Evolutionary conservation across 2,329 filamentous ascomycete species (phyloP).

Genomic region (Sarocladiaceae sp.): DNA sequence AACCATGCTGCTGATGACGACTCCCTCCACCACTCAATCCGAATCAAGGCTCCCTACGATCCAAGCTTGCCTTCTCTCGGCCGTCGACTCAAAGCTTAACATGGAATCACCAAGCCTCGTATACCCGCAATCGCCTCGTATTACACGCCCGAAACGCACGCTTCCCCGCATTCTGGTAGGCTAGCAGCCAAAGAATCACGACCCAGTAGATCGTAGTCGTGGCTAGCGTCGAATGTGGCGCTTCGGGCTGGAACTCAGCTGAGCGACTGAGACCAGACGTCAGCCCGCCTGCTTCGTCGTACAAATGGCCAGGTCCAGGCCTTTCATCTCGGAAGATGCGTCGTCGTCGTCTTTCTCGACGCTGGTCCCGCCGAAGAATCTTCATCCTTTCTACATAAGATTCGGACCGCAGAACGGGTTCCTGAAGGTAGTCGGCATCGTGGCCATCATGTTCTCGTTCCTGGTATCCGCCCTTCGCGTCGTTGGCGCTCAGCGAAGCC

Average conservation of each 20-base stretch:
- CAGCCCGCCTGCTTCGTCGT: background rate
- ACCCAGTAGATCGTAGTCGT: background rate
- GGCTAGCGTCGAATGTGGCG: constrained; percentile 8
- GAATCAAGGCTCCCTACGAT: background rate
- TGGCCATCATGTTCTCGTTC: background rate
- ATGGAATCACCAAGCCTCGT: background rate
- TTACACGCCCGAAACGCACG: background rate
- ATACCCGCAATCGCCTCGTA: background rate
- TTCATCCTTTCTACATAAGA: background rate
- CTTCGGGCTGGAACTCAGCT: constrained; percentile 9
- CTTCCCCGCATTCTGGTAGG: constrained; percentile 8
- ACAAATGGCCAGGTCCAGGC: constrained; percentile 7
- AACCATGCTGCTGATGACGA: too few species aligned
- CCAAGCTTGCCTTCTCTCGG: background rate
- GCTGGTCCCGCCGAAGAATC: background rate
- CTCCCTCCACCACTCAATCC: background rate
- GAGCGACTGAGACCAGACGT: constrained; percentile 4
- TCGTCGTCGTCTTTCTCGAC: background rate
- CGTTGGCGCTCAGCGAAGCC: background rate
- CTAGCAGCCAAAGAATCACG: background rate
- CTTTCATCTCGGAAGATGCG: background rate
- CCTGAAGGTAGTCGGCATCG: background rate
- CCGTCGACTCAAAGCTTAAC: background rate
- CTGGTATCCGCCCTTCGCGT: background rate
- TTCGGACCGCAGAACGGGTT: background rate